Base-by-base conservation (phyloP, 2,329 filamentous ascomycete species). In the Fusarium musae region DNA sequence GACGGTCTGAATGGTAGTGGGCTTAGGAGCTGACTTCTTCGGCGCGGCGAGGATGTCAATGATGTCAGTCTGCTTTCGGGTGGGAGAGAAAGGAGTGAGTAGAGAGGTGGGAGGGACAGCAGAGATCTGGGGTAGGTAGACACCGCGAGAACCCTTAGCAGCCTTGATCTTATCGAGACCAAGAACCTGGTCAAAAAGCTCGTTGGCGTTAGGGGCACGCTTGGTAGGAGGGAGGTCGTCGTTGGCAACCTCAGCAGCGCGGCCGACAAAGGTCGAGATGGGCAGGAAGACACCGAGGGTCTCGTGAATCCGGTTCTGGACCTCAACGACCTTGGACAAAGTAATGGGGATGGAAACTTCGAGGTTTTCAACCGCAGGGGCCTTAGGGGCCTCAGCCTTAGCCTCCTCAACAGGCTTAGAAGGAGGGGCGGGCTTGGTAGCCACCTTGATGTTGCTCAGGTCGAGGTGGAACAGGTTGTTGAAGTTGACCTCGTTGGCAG, bases 361-460 rank as follows among this genome's bases (percentile, higher is more conserved):
- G 32, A 89, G 83, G 30, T 87, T 82, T 66, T 85, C 80, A 40
- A 86, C 83, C 16, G 87, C 80, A 19, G 85, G 81, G 36, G 83
- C 80, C 44, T 84, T 81, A 49, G 85, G 79, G 12, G 82, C 80
- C 19, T 83, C 80, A 42, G 82, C 80, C 59, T 83, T 80, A 8
- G 76, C 30, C 83, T 82, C 44, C 83, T 82, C 75, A 16, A 21
- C 52, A 15, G 66, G 46, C 70, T 77, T 72, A 17, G 75, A 63
- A 63, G 84, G 79, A 39, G 83, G 69, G 39, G 77, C 76, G 80
- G 87, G 87, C 79, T 86, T 85, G 61, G 85, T 82, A 53, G 92
- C 92, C 66, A 96, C 85, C 86, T 97, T 97, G 86, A 98, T 96
- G 86, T 98, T 97, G 86, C 93, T 96, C 30, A 99, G 90, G 81